Percentiles rank a stretch among this genome's conserved stretches.
phyloP scores from a whole-genome alignment of 441 rosid species.

The Pelargonium fulgidum region DNA sequence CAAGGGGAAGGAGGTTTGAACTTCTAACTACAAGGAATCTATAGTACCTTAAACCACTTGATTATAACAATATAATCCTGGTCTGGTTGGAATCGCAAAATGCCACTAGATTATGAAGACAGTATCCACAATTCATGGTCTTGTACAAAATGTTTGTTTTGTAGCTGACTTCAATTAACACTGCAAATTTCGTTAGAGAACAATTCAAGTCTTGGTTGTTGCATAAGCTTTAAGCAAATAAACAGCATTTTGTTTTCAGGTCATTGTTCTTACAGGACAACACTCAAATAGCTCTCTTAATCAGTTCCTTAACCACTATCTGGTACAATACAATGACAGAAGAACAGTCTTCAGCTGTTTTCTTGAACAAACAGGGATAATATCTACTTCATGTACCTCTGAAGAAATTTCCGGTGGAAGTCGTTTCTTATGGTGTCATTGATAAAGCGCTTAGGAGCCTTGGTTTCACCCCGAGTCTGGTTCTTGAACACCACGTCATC shows the following conservation, averaged over 20 bases:
- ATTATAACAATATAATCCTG: too few relatives aligned
- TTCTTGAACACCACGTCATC: constrained; percentile 98
- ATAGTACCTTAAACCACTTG: too few relatives aligned
- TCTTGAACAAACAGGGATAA: not conserved
- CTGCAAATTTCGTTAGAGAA: too few relatives aligned
- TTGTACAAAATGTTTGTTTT: too few relatives aligned
- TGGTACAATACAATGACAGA: not conserved
- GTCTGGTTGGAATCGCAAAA: too few relatives aligned
- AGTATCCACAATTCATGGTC: too few relatives aligned
- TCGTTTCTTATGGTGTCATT: constrained; percentile 92
- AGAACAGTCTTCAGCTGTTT: not conserved
- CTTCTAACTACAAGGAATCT: too few relatives aligned
- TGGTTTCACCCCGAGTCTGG: constrained; percentile 91
- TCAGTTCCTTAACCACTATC: not conserved
- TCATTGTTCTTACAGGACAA: not conserved
- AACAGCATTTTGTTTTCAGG: not conserved
- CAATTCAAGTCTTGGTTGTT: too few relatives aligned
- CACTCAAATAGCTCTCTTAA: not conserved
- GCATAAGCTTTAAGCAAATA: not conserved
- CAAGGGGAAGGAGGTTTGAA: too few relatives aligned
- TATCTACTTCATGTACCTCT: constrained; percentile 79
- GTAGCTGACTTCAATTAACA: too few relatives aligned
- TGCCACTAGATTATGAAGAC: too few relatives aligned
- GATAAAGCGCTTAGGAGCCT: constrained; percentile 89
- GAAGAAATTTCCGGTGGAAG: constrained; percentile 87